phyloP scores from a whole-genome alignment of 2,329 filamentous ascomycete species.

The Hymenoscyphus fructigenus region DNA sequence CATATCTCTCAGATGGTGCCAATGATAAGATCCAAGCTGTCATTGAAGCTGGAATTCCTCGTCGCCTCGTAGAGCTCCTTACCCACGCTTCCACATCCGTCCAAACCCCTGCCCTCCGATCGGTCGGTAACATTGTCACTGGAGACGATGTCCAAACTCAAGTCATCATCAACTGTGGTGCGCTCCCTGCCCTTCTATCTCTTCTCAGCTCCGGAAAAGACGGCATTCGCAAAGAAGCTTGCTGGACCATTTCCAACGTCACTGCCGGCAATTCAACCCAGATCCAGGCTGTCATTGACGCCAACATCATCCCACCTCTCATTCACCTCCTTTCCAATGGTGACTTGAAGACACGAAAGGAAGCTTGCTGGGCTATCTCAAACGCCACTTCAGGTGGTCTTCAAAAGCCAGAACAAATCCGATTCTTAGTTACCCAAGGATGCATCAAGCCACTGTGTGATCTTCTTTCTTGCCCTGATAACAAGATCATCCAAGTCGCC shows the following conservation, averaged over 20 bases:
- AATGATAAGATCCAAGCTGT: conserved; percentile 99
- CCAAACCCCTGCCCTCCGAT: conserved; percentile 93
- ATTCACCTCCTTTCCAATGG: conserved; percentile 96
- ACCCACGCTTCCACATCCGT: conserved; percentile 99
- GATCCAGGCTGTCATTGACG: conserved; percentile 95
- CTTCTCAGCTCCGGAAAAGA: conserved; percentile 97
- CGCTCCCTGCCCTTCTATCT: conserved; percentile 86
- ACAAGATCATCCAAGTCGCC: conserved; percentile 99
- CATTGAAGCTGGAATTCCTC: conserved; percentile 96
- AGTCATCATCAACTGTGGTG: conserved; percentile 98
- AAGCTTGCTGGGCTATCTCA: conserved; percentile 99
- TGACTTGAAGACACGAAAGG: conserved; percentile 98
- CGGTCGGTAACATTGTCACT: conserved; percentile 97
- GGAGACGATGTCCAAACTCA: conserved; percentile 98
- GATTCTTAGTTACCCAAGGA: conserved; percentile 87
- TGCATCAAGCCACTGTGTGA: conserved; percentile 98
- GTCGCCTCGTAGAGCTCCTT: conserved; percentile 90
- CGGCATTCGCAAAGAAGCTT: conserved; percentile 97
- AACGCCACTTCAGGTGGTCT: conserved; percentile 97
- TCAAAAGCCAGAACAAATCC: conserved; percentile 98
- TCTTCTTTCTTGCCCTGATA: conserved; percentile 91
- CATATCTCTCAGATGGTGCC: conserved; percentile 93
- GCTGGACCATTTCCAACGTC: conserved; percentile 99
- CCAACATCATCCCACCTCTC: conserved; percentile 92
- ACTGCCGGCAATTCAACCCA: conserved; percentile 97